These are phyloP conservation scores for Carallia pectinifolia DNA, from an alignment of 345 rosid genomes.

Conservation along the genomic window DNA sequence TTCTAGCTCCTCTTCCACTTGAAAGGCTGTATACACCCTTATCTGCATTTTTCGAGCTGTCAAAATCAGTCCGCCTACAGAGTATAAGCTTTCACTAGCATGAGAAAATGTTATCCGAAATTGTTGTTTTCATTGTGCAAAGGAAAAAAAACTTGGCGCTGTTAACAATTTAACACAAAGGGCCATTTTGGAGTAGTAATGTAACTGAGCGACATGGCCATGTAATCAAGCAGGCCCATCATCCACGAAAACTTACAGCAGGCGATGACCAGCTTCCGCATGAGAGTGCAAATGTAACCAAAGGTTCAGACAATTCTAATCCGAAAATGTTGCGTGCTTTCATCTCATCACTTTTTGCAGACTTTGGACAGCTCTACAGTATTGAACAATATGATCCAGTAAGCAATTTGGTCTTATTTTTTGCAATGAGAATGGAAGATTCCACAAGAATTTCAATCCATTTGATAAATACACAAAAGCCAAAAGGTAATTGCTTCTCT, in stretches of 20 bases:
- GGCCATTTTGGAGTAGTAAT: too few species aligned
- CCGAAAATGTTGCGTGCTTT: slow-evolving; percentile 64
- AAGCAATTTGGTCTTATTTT: background rate
- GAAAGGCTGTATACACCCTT: slow-evolving; percentile 69
- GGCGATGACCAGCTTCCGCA: slow-evolving; percentile 99
- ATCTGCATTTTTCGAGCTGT: slow-evolving; percentile 40
- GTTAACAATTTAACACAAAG: background rate
- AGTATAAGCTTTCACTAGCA: too few species aligned
- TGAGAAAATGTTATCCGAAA: too few species aligned
- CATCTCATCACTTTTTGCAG: slow-evolving; percentile 66
- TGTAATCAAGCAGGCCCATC: background rate
- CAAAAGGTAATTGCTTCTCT: background rate
- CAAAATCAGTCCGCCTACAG: too few species aligned
- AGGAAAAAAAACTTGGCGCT: background rate
- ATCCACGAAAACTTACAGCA: slow-evolving; percentile 53
- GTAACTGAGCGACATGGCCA: background rate
- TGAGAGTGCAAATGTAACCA: slow-evolving; percentile 83
- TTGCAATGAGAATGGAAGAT: background rate
- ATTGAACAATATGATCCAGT: background rate
- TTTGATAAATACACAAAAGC: background rate
- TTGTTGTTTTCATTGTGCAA: too few species aligned
- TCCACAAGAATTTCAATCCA: slow-evolving; percentile 1
- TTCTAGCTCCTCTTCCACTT: slow-evolving; percentile 77
- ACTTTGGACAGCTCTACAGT: slow-evolving; percentile 62
- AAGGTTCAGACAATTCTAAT: slow-evolving; percentile 84